phyloP scores from a whole-genome alignment of 2,329 filamentous ascomycete species.

The Penicillium aurantiogriseum region DNA sequence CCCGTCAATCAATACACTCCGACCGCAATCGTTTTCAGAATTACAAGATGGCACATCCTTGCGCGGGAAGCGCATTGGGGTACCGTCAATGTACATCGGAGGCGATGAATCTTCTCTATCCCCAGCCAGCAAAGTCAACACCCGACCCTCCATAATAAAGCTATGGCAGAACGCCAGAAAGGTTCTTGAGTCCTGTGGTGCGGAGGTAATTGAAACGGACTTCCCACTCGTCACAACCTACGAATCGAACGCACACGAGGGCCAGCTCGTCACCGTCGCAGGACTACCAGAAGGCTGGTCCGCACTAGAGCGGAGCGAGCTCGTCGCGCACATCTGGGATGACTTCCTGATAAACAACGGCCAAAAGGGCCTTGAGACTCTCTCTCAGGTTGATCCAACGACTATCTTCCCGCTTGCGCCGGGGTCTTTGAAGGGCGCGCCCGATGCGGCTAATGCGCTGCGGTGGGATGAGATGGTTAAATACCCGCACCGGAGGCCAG shows the following conservation, averaged over 20 bases:
- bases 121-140: slow-evolving; percentile 38
- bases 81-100: slow-evolving; percentile 54
- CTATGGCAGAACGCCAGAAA: slow-evolving; percentile 33
- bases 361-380: slow-evolving; percentile 39
- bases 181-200: slow-evolving; percentile 32
- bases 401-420: slow-evolving; percentile 40
- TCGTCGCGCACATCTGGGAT: slow-evolving; percentile 55
- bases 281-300: slow-evolving; percentile 49
- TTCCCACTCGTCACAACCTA: slow-evolving; percentile 36
- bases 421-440: slow-evolving; percentile 24
- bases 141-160: slow-evolving; percentile 40
- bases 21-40: slow-evolving; percentile 34
- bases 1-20: slow-evolving; percentile 31
- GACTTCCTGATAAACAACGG: slow-evolving; percentile 49
- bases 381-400: slow-evolving; percentile 42
- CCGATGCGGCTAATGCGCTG: slow-evolving; percentile 25
- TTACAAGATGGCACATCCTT: slow-evolving; percentile 37
- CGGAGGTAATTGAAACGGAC: slow-evolving; percentile 33
- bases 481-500: slow-evolving; percentile 27
- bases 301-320: slow-evolving; percentile 47
- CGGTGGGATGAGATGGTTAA: slow-evolving; percentile 30
- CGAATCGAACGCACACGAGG: slow-evolving; percentile 35
- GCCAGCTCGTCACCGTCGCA: slow-evolving; percentile 41
- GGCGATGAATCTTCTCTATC: slow-evolving; percentile 31
- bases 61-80: slow-evolving; percentile 48